Evolutionary conservation across 2,329 filamentous ascomycete genomes (phyloP), one percentile per base, ranked within the genome.

Genomic region (Aspergillus fischeri): DNA sequence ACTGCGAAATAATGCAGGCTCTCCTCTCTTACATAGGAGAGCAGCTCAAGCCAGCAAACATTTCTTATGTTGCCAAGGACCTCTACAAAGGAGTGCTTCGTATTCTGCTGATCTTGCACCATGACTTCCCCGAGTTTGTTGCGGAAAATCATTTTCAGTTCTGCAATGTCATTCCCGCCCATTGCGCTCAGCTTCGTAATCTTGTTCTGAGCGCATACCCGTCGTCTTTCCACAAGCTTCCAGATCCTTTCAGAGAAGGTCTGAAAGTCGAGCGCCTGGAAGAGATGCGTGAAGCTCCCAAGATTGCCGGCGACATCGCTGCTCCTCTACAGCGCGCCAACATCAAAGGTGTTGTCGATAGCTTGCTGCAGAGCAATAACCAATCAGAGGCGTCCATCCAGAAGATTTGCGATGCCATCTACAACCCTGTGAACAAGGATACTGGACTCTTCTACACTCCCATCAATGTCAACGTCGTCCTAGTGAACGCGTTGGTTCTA

Each of bases 41-140:
- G 63, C 83, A 94, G 60, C 80, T 96, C 62, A 94, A 93, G 74
- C 83, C 86, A 9, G 78, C 87, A 28, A 86, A 86, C 57, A 82
- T 91, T 17, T 81, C 86, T 3, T 80, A 85, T 35, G 82, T 90
- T 52, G 85, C 87, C 35, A 92, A 91, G 71, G 90, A 93, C 54
- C 85, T 96, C 60, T 97, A 96, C 73, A 87, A 91, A 59, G 91
- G 88, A 8, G 85, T 90, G 1, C 78, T 96, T 50, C 92, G 95
- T 69, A 84, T 97, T 58, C 78, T 97, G 54, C 79, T 96, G 35
- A 83, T 96, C 53, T 79, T 99, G 53, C 90, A 96, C 65, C 94
- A 97, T 70, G 94, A 99, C 73, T 97, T 91, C 74, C 90, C 93
- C 0, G 92, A 97, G 56, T 99, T 96, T 73, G 78, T 99, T 45